Conservation (phyloP, 2,329 filamentous ascomycete genomes). For the Penicillium sp. region DNA sequence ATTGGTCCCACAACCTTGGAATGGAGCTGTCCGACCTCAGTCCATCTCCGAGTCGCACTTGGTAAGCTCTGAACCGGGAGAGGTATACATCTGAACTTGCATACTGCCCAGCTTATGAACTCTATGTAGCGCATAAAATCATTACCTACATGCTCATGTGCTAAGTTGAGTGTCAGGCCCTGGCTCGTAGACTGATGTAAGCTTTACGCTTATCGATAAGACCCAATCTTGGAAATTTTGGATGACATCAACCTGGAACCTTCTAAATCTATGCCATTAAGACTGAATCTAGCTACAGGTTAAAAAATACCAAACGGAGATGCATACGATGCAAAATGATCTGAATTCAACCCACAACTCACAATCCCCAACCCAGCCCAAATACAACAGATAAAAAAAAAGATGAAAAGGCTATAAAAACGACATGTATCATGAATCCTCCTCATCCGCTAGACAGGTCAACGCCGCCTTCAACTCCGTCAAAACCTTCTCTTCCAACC, state of each 20-base stretch:
- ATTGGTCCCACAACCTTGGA: no score
- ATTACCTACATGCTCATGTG: no score
- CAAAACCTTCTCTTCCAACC: constrained; percentile 75
- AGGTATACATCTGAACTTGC: no score
- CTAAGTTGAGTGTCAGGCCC: neutral
- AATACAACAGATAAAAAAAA: constrained; percentile 9
- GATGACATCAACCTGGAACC: neutral
- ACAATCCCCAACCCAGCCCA: constrained; percentile 16
- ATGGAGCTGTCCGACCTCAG: no score
- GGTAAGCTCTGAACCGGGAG: no score
- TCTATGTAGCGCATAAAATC: no score
- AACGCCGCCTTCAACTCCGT: constrained; percentile 62
- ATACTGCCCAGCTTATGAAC: no score
- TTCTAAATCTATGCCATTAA: neutral
- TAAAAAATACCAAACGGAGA: neutral
- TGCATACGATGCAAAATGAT: neutral
- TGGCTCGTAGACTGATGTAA: neutral
- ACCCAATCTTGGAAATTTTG: neutral
- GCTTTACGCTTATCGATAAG: neutral
- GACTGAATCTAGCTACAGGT: neutral
- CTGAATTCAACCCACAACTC: constrained; percentile 5
- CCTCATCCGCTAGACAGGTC: constrained; percentile 38
- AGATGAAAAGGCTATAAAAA: constrained; percentile 15
- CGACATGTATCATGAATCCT: constrained; percentile 30
- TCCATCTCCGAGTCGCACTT: no score